phyloP scores from a whole-genome alignment of 176 grass and related monocot genomes.

The Microstegium vimineum region DNA sequence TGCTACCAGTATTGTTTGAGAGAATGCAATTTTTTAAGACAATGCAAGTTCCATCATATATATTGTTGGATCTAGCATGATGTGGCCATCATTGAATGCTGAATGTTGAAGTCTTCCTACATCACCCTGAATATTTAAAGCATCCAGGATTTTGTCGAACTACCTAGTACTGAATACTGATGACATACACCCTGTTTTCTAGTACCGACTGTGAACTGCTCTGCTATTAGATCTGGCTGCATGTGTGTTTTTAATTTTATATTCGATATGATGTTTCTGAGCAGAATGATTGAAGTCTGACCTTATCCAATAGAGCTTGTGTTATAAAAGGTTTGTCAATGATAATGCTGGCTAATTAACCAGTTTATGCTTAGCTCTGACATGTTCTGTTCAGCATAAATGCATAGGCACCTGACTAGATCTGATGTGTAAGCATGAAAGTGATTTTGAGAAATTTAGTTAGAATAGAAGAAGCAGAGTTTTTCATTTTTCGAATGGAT shows the following conservation, averaged over 20 bases:
- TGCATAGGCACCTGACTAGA: conserved; percentile 5
- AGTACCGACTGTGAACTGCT: not conserved
- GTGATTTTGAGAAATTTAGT: not conserved
- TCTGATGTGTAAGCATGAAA: not conserved
- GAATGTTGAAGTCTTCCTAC: not conserved
- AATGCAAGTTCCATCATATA: not conserved
- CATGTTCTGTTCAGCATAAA: not conserved
- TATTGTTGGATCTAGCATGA: conserved; percentile 23
- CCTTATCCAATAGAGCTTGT: not conserved
- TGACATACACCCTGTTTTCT: not conserved
- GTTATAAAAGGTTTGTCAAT: not conserved
- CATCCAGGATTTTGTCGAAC: not conserved
- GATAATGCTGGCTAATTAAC: not conserved
- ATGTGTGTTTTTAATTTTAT: not conserved
- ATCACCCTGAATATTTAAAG: conserved; percentile 15
- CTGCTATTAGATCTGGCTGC: conserved; percentile 16
- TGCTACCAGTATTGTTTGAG: not conserved
- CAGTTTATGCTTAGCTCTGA: conserved; percentile 5
- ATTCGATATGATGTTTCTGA: not conserved
- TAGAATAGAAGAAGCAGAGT: not conserved
- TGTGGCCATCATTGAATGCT: not conserved
- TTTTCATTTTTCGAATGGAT: not conserved
- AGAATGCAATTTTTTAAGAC: not conserved
- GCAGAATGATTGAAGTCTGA: not conserved
- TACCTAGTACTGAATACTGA: conserved; percentile 22